Evolutionary conservation across 1,284 basidiomycete genomes (phyloP), one percentile per base, ranked within the genome.

Genomic region (Lentinula novae-zelandiae): DNA sequence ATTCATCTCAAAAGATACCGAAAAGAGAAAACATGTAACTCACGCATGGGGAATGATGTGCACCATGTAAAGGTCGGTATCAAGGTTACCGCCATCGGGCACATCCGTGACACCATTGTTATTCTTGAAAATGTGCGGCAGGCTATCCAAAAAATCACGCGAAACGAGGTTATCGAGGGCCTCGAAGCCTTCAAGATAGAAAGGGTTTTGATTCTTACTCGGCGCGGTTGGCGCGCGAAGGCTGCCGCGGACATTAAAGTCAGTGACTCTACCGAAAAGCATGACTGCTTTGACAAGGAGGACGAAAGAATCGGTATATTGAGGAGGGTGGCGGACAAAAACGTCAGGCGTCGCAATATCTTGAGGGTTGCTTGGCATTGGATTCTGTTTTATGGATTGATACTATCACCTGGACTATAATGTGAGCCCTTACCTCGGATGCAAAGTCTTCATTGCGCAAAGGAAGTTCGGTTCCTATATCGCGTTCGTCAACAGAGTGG

Each of bases 11-110:
- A 17, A 46, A 22, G 27, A 27, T 27, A 34, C 31, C 7, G 54
- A 53, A 40, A 60, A 60, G 55, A 55, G 40, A 36, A 34, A 44
- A 27, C 27, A 27, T 27, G 27, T 27, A 27, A 81, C 87, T 73
- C 73, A 92, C 91, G 91, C 90, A 70, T 92, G 87, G 33, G 91
- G 90, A 57, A 91, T 81, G 49, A 92, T 78, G 68, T 92, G 89
- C 36, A 90, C 90, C 87, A 93, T 85, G 69, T 90, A 92, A 61
- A 93, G 74, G 71, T 93, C 91, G 1, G 88, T 90, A 68, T 93
- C 90, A 51, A 93, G 73, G 8, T 75, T 76, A 40, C 79, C 79
- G 50, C 82, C 82, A 56, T 78, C 81, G 53, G 78, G 76, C 39
- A 79, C 73, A 63, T 88, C 84, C 55, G 77, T 80, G 50, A 89